Evolutionary conservation across 2,329 filamentous ascomycete genomes (phyloP).

Genomic region (Cyphellophora europaea): DNA sequence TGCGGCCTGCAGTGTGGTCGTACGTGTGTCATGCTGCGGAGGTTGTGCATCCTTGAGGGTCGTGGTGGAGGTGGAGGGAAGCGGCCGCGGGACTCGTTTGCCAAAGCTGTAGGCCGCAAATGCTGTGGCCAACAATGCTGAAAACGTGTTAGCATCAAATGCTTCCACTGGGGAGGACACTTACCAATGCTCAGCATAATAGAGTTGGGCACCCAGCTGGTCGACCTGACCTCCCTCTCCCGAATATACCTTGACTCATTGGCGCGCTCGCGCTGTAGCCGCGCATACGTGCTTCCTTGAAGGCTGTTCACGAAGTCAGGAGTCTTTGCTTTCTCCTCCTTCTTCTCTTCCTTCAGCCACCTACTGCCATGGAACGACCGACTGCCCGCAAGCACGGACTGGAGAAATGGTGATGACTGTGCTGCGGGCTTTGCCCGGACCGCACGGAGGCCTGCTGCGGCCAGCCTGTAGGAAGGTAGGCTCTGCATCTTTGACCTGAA

Average conservation of each 20-base stretch:
- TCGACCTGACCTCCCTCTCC: too few relatives aligned
- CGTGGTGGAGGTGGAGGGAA: slow-evolving; percentile 46
- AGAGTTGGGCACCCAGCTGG: slow-evolving; percentile 1
- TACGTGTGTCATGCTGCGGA: slow-evolving; percentile 46
- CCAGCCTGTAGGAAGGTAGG: neutral
- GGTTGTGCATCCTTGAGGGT: slow-evolving; percentile 38
- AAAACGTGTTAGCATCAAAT: slow-evolving; percentile 9
- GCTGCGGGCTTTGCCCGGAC: too few relatives aligned
- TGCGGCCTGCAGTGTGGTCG: slow-evolving; percentile 52
- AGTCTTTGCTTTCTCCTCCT: slow-evolving; percentile 22
- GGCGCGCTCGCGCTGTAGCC: slow-evolving; percentile 48
- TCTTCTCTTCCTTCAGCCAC: slow-evolving; percentile 4
- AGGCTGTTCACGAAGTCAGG: slow-evolving; percentile 51
- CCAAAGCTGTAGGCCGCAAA: slow-evolving; percentile 48
- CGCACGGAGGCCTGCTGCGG: too few relatives aligned
- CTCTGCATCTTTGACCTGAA: slow-evolving; percentile 1
- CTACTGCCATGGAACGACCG: too few relatives aligned
- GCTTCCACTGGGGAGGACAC: slow-evolving; percentile 3
- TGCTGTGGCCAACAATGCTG: slow-evolving; percentile 44
- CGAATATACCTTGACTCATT: slow-evolving; percentile 22
- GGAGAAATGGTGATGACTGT: too few relatives aligned
- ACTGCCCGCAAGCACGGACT: too few relatives aligned
- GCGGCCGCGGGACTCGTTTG: slow-evolving; percentile 35
- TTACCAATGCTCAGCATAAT: slow-evolving; percentile 24
- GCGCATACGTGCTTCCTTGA: slow-evolving; percentile 51